Evolutionary conservation across 1,284 basidiomycete species (phyloP), one percentile per base, ranked within the genome.

Genomic region (Xerocomus alliaceus): DNA sequence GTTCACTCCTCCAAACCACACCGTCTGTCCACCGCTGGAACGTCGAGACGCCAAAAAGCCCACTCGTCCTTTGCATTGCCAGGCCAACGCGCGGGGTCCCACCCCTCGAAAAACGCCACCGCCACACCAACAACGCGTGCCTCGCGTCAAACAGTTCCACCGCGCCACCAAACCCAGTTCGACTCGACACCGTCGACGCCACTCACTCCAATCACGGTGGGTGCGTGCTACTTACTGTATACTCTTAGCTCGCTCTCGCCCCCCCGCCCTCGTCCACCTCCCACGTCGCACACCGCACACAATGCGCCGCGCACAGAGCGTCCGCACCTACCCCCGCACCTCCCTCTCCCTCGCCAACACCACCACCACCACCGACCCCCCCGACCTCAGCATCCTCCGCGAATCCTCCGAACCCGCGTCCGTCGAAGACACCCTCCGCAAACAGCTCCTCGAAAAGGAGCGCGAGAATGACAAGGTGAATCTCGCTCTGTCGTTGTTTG

Each of bases 381-480:
- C 91, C 64, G 90, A 91, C 64, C 79, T 91, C 6, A 83, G 85
- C 28, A 69, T 84, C 31, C 72, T 92, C 44, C 80, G 80, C 58
- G 90, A 92, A 71, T 76, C 77, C 11, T 83, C 86, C 45, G 88
- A 90, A 60, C 78, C 83, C 10, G 75, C 78, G 24, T 42, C 65
- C 7, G 10, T 54, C 42, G 88, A 91, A 67, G 88, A 89, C 55
- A 74, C 80, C 3, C 78, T 92, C 47, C 81, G 88, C 45, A 78
- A 82, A 45, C 87, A 90, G 54, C 76, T 91, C 55, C 72, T 89
- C n/a, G 89, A 90, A 55, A 87, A 86, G 65, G 87, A 90, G 51
- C 78, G 87, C 54, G 89, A 91, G 71, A 87, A 85, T 63, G 90
- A 92, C 74, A 87, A 83, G 77, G 89, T 88, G 52, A 41, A 56